These are phyloP conservation scores for Rhipidocladum racemiflorum DNA, from an alignment of 176 grass and related monocot species.

Conservation along the genomic window DNA sequence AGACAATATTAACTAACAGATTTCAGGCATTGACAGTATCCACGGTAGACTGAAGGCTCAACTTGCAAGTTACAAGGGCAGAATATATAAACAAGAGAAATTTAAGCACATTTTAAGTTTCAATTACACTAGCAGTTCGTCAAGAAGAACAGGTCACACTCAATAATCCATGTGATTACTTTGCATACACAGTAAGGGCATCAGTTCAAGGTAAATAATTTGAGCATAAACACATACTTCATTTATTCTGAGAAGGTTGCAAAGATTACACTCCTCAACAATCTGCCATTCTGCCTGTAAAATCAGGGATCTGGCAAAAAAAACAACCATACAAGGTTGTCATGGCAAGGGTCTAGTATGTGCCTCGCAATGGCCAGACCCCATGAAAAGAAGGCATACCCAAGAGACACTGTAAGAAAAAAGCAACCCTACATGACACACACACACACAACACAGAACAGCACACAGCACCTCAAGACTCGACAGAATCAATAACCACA, in stretches of 20 bases:
- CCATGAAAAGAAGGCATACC: slow-evolving; percentile 62
- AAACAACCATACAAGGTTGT: slow-evolving; percentile 88
- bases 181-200: background rate
- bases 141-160: background rate
- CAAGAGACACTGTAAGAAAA: slow-evolving; percentile 78
- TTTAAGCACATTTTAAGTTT: background rate
- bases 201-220: background rate
- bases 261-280: slow-evolving; percentile 67
- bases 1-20: background rate
- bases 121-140: background rate
- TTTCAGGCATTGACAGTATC: background rate
- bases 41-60: background rate
- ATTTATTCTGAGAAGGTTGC: slow-evolving; percentile 62
- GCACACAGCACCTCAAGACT: slow-evolving; percentile 29
- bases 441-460: slow-evolving; percentile 26
- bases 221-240: slow-evolving; percentile 43
- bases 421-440: slow-evolving; percentile 62
- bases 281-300: slow-evolving; percentile 59
- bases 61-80: background rate
- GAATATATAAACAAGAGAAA: background rate
- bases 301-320: slow-evolving; percentile 61
- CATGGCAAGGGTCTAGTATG: slow-evolving; percentile 55
- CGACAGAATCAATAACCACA: slow-evolving; percentile 42
- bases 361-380: slow-evolving; percentile 48
- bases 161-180: background rate